Conservation (phyloP, 2,329 filamentous ascomycete species). For the Fonsecaea monophora region DNA sequence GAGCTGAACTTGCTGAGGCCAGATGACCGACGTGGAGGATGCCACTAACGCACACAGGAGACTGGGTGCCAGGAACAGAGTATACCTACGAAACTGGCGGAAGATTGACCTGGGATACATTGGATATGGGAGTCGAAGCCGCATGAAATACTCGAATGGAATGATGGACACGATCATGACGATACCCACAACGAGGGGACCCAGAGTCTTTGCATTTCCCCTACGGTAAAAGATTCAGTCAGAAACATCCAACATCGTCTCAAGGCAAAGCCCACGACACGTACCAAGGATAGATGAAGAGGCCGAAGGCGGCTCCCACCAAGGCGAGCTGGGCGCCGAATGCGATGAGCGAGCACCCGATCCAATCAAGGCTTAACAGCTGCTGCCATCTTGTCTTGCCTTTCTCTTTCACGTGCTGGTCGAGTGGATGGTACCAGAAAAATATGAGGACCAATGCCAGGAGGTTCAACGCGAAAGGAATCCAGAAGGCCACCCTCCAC, state of each 20-base stretch:
- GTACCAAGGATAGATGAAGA: neutral
- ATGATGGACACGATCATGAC: neutral
- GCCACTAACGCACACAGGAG: neutral
- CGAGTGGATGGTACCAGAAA: too few relatives aligned
- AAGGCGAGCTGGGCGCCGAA: constrained; percentile 3
- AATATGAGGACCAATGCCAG: neutral
- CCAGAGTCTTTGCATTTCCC: neutral
- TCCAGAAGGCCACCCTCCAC: neutral
- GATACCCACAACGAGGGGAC: neutral
- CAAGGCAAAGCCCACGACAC: neutral
- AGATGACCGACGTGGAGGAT: neutral
- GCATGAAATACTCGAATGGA: constrained; percentile 8
- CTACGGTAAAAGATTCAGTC: constrained; percentile 1
- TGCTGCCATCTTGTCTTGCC: constrained; percentile 5
- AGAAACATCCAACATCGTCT: constrained; percentile 1
- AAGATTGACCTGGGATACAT: neutral
- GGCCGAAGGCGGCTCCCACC: neutral
- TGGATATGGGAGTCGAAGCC: neutral
- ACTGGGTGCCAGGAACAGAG: neutral
- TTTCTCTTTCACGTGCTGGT: too few relatives aligned
- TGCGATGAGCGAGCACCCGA: neutral
- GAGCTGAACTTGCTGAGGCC: constrained; percentile 1
- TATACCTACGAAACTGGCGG: neutral
- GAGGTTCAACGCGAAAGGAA: constrained; percentile 5
- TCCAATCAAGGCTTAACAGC: neutral